Evolutionary conservation across 129 eudicot species (phyloP).

Genomic region (Chrysanthemum lavandulifolium): DNA sequence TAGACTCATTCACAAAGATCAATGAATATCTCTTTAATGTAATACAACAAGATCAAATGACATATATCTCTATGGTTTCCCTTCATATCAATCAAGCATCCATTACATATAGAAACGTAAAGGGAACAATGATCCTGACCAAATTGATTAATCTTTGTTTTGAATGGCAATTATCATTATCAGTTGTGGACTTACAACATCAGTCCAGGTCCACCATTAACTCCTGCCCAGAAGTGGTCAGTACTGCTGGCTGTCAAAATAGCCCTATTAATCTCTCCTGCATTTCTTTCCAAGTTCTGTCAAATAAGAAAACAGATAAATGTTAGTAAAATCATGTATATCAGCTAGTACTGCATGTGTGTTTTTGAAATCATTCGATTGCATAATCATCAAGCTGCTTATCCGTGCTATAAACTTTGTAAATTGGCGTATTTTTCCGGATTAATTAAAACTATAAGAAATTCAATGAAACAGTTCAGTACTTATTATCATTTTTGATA

Average conservation of each 20-base stretch:
- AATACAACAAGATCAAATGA: slow-evolving; percentile 1
- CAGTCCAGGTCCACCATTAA: slow-evolving; percentile 1
- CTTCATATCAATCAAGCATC: slow-evolving; percentile 11
- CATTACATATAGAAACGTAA: neutral
- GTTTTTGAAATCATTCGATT: neutral
- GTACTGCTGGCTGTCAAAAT: slow-evolving; percentile 10
- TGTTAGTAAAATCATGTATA: neutral
- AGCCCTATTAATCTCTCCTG: slow-evolving; percentile 5
- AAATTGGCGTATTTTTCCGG: neutral
- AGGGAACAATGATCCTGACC: slow-evolving; percentile 7
- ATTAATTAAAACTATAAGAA: neutral
- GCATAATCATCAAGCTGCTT: slow-evolving; percentile 5
- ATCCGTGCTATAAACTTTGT: neutral
- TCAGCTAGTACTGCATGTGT: neutral
- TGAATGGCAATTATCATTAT: neutral
- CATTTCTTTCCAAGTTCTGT: slow-evolving; percentile 16
- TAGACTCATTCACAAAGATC: neutral
- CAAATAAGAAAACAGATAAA: neutral
- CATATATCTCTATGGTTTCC: neutral
- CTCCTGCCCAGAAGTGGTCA: slow-evolving; percentile 4
- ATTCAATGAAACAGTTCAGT: neutral
- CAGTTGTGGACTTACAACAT: slow-evolving; percentile 22
- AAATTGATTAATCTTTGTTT: neutral
- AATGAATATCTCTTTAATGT: neutral
- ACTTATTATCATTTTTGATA: neutral